Evolutionary conservation across 805 yeast species (phyloP).

Genomic region (Yamadazyma tumulicola): DNA sequence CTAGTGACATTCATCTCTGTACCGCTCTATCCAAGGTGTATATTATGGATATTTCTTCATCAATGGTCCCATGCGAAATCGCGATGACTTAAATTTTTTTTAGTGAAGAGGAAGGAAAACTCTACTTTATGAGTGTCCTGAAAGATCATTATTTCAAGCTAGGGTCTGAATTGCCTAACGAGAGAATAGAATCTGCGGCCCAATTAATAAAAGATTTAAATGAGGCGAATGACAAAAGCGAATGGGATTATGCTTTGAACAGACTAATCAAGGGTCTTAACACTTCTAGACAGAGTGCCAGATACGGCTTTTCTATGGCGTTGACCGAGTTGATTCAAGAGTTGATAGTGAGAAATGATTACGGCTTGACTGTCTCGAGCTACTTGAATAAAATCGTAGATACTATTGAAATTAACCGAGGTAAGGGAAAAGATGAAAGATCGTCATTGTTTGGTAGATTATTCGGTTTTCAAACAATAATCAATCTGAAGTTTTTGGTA

Average conservation of each 20-base stretch:
- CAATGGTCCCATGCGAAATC: too few species aligned
- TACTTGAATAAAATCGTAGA: slow-evolving; percentile 38
- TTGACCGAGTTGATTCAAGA: slow-evolving; percentile 60
- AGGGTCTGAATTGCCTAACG: slow-evolving; percentile 72
- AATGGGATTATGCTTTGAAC: slow-evolving; percentile 79
- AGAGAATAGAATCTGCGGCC: slow-evolving; percentile 71
- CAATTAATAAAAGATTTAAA: slow-evolving; percentile 58
- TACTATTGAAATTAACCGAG: slow-evolving; percentile 28
- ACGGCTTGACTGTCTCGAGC: slow-evolving; percentile 29
- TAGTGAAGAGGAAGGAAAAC: neutral
- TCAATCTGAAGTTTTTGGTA: slow-evolving; percentile 40
- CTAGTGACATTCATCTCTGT: too few species aligned
- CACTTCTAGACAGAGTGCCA: slow-evolving; percentile 77
- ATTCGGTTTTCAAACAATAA: slow-evolving; percentile 76
- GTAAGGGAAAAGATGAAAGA: slow-evolving; percentile 80
- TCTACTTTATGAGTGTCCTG: slow-evolving; percentile 51
- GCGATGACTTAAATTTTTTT: neutral
- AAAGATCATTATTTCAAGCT: slow-evolving; percentile 74
- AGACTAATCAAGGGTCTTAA: slow-evolving; percentile 79
- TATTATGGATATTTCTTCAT: too few species aligned
- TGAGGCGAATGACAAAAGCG: slow-evolving; percentile 40
- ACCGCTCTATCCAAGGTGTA: too few species aligned
- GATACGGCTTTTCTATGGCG: slow-evolving; percentile 87
- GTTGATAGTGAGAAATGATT: slow-evolving; percentile 25
- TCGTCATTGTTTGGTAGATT: slow-evolving; percentile 76